Percentiles rank a stretch among this genome's conserved stretches.
phyloP scores from a whole-genome alignment of 2,329 filamentous ascomycete genomes.

The Coccinonectria pachysandricola region DNA sequence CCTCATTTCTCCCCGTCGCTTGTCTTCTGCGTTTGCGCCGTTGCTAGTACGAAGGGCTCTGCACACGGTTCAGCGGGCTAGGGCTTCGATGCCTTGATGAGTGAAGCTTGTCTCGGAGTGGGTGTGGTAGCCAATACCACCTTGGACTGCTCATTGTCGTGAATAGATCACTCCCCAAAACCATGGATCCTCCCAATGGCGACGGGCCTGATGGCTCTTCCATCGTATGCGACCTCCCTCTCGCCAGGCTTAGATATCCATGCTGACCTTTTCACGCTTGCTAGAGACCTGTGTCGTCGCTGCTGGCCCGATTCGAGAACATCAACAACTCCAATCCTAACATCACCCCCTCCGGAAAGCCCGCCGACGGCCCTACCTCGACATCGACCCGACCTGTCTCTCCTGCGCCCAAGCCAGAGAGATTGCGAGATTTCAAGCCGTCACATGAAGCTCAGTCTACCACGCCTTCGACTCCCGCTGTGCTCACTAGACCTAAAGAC shows the following conservation, averaged over 20 bases:
- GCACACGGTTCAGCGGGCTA: no score
- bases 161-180: conserved; percentile 12
- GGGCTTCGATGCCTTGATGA: conserved; percentile 22
- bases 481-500: conserved; percentile 22
- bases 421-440: conserved; percentile 30
- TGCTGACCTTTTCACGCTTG: conserved; percentile 15
- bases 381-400: conserved; percentile 25
- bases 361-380: conserved; percentile 11
- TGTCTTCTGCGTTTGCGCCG: conserved; percentile 1
- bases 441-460: conserved; percentile 24
- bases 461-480: conserved; percentile 22
- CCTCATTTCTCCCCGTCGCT: no score
- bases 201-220: conserved; percentile 67
- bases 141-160: no score
- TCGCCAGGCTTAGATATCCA: not conserved
- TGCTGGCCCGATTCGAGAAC: conserved; percentile 73
- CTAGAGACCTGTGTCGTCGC: conserved; percentile 71
- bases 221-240: conserved; percentile 42
- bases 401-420: conserved; percentile 33
- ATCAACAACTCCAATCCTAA: conserved; percentile 31
- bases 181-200: conserved; percentile 22
- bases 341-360: conserved; percentile 12
- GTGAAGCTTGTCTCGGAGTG: conserved; percentile 17
- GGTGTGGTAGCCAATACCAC: conserved; percentile 26
- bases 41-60: no score